Evolutionary conservation across 2,329 filamentous ascomycete genomes (phyloP), one percentile per base, ranked within the genome.

Genomic region (Monilinia vaccinii-corymbosi): DNA sequence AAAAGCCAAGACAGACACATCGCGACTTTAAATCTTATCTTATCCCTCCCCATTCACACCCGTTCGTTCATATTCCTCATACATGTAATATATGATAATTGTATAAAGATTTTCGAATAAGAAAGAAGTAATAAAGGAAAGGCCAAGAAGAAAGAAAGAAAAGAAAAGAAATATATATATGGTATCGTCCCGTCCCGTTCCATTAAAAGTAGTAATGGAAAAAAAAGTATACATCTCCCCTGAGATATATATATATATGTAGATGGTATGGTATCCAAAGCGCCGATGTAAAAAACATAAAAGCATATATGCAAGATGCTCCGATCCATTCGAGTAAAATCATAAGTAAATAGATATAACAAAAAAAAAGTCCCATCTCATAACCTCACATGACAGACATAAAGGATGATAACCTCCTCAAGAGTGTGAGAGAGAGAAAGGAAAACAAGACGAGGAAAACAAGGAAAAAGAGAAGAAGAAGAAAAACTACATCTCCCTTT

Each of bases 401-500:
- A 31, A 56, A 25, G 18, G n/a, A n/a, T n/a, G n/a, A n/a, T 31
- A 18, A 28, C 25, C 25, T 28, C 6, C n/a, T n/a, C n/a, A n/a
- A n/a, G 28, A 52, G 31, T 31, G 21, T 21, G 32, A 28, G 25
- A 3, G 25, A 6, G 25, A 6, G 4, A 21, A 28, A 21, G 14
- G 10, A 18, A 23, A 14, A 36, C 4, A 34, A 2, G 28, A 56
- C 61, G 64, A 42, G 18, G 53, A 62, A 28, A 34, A 31, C 21
- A 32, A 53, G 61, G 38, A 18, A 25, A 51, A 31, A 45, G 45
- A 42, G 18, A 51, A 61, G 34, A 34, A 34, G 25, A 28, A 53
- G 61, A 32, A 21, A 31, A 48, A 48, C 62, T 59, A 65, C 61
- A 60, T 57, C 64, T 70, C 68, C 49, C 61, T 62, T 66, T 70